phyloP scores from a whole-genome alignment of 176 grass and related monocot species.

The Chrysopogon serrulatus region DNA sequence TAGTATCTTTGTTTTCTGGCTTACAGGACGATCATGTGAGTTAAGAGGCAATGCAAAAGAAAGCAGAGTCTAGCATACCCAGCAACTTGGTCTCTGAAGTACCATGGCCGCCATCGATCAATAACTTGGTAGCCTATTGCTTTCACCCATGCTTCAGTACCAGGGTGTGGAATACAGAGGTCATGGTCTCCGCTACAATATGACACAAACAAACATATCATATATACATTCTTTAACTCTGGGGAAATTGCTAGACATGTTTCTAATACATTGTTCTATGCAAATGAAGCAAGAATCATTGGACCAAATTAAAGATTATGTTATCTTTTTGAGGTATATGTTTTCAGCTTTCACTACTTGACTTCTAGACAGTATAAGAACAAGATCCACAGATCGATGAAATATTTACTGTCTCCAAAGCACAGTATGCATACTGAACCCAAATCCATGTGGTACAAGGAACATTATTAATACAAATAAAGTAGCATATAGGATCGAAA shows the following conservation, averaged over 20 bases:
- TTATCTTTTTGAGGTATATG: not conserved
- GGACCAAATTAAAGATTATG: not conserved
- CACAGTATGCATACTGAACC: not conserved
- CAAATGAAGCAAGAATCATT: not conserved
- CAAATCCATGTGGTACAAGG: not conserved
- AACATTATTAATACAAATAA: not conserved
- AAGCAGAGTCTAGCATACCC: constrained; percentile 46
- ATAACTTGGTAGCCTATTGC: constrained; percentile 60
- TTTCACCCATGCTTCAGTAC: constrained; percentile 79
- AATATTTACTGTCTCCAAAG: not conserved
- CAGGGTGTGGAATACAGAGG: constrained; percentile 65
- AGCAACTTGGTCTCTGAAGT: constrained; percentile 52
- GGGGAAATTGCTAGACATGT: not conserved
- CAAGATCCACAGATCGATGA: no score
- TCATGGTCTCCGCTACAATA: constrained; percentile 77
- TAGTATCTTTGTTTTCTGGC: no score
- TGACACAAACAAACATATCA: not conserved
- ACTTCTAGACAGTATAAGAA: not conserved
- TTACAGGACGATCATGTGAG: not conserved
- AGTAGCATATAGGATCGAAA: not conserved
- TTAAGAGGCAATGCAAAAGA: not conserved
- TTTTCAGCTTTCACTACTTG: not conserved
- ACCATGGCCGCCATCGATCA: constrained; percentile 80
- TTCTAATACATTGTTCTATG: not conserved
- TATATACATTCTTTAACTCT: not conserved